Conservation (phyloP, 306 rosid species). For the Cajanus cajan region DNA sequence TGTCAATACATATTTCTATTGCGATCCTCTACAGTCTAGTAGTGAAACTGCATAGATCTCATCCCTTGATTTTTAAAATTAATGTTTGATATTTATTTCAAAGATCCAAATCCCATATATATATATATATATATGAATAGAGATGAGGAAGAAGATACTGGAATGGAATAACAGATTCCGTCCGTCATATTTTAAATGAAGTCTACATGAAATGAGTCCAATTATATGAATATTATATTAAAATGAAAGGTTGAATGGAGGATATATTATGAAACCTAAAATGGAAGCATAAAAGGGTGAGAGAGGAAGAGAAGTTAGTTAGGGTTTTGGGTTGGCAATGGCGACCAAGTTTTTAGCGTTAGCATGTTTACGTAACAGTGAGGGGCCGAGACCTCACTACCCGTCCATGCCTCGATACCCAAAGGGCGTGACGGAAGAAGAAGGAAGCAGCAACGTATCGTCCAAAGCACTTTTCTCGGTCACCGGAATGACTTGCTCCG, state of each 20-base stretch:
- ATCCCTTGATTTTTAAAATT: too few relatives aligned
- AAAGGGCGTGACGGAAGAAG: slow-evolving; percentile 30
- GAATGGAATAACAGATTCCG: too few relatives aligned
- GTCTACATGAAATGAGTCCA: background rate
- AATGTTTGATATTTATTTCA: too few relatives aligned
- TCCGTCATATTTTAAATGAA: background rate
- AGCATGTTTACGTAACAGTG: slow-evolving; percentile 33
- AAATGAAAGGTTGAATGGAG: background rate
- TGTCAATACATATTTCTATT: too few relatives aligned
- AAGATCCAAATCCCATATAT: too few relatives aligned
- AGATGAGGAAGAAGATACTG: background rate
- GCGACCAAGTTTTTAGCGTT: slow-evolving; percentile 45
- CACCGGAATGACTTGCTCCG: slow-evolving; percentile 68
- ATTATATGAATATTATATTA: background rate
- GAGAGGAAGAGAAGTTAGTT: background rate
- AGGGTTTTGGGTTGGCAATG: slow-evolving; percentile 20
- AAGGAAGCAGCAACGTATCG: background rate
- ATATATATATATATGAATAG: background rate
- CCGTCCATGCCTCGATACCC: slow-evolving; percentile 72
- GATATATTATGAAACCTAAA: background rate
- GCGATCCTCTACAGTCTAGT: too few relatives aligned
- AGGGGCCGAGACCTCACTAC: slow-evolving; percentile 45
- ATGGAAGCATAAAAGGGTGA: background rate
- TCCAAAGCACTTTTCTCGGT: slow-evolving; percentile 54
- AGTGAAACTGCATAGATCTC: too few relatives aligned